Base-by-base conservation (phyloP, 441 rosid species). In the Daphne laureola region DNA sequence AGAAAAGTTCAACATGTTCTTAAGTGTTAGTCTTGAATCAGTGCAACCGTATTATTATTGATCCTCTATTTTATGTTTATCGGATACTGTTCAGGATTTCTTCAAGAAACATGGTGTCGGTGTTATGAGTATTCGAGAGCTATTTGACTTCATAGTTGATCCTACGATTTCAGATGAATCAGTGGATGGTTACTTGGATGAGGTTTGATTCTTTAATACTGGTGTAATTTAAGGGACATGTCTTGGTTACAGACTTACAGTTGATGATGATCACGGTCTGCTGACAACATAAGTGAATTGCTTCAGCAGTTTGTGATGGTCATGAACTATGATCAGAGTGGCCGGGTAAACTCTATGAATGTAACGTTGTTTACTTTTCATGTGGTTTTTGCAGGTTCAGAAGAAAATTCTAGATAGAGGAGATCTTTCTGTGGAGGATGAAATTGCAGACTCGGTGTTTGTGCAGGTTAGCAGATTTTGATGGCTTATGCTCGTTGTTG, bases 111-210 rank as follows among this genome's bases (percentile, higher is more conserved):
- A 87, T 67, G 96, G 98, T 18, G 92, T 92, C 14, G 98, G 87
- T 23, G 97, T 89, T 1, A 92, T 92, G 97, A 81, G 83, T 25
- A 87, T 84, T 47, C 69, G 96, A 12, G 98, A 92, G 71, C 79
- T 92, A 48, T 92, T 92, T 64, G 97, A 89, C 70, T 92, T 92
- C 67, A 78, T 91, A 50, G 98, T 92, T 17, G 98, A 92, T 57
- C 83, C 97, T 23, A 67, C 88, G 17, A 86, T 92, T 14, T 60
- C 80, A 16, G 97, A 92, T 49, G 89, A 83, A 53, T 63, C 73
- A 46, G 74, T 92, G 43, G 98, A 92, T 62, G 63, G 75, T 73
- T 92, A 92, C 61, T 69, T 92, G 80, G 96, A 86, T 61, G 84
- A 88, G 94, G 98, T 91, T 56, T 53, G 49, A 41, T 11, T 40